Base-by-base conservation (phyloP, 2,329 filamentous ascomycete genomes). In the Cercospora sojina region DNA sequence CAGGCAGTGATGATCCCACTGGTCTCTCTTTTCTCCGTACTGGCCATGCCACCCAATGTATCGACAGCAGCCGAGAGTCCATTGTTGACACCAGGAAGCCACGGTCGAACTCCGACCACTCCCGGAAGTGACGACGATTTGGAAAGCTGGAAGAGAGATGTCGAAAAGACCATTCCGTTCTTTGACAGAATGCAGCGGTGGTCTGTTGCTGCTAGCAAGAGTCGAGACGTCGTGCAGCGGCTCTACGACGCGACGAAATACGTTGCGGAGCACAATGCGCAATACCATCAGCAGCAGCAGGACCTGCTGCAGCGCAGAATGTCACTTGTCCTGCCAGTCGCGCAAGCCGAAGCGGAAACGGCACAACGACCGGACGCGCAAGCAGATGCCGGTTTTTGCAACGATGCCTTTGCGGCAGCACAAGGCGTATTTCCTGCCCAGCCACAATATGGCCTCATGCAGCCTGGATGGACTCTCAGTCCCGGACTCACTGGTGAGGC, bases 1-100 rank as follows among this genome's bases (percentile, higher is more conserved):
- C 91, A 93, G 77, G 90, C 91, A 0, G 87, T 87, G 69, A 91
- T 93, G 88, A 88, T 93, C 8, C 91, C 91, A 0, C 84, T 94
- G 1, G 85, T 94, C 10, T 90, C 87, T 23, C 82, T 93, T 12
- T 92, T 92, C 76, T 72, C 74, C 1, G 67, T 72, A 5, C 62
- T 76, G 10, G 70, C 70, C 0, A 57, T 70, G 29, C 66, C 66
- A 6, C 61, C 68, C 1, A 59, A 32, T 35, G 49, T 6, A 43
- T 49, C 47, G 9, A 29, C 60, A 10, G 23, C 64, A 7, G 43
- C 58, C 9, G 58, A 62, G 38, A 90, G 87, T 82, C 88, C 67
- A 16, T 29, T 61, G 16, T 29, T 53, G 18, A 90, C 87, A 81
- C 88, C 73, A 51, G 66, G 67, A 9, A 71, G 77, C 57, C 77